Evolutionary conservation across 164 flowering plant species (phyloP), one percentile per base, ranked within the genome.

Genomic region (Akebia trifoliata): DNA sequence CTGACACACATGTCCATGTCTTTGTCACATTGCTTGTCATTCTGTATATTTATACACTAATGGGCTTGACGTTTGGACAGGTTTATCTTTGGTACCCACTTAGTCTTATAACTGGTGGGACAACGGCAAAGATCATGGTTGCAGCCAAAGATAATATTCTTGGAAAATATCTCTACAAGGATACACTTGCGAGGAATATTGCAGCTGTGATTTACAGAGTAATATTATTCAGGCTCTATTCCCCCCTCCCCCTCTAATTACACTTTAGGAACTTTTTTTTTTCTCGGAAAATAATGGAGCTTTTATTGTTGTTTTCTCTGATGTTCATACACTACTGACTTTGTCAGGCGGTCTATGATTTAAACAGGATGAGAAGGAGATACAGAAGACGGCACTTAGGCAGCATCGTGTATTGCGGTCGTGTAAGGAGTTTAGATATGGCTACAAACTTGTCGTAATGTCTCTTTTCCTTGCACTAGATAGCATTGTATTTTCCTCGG

Each of bases 41-140:
- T 17, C 6, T n/a, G 22, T 4, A 14, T 50, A 21, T 57, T 18
- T 34, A 10, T 32, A 11, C 17, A 8, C 32, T 55, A 14, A 45
- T 56, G 37, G 10, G 18, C 20, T 59, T 60, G 49, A 46, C 18
- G n/a, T 32, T 62, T 38, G 45, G 50, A 49, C 80, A 92, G 98
- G 95, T 86, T 54, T 78, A 83, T 62, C 78, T 86, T 37, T 89
- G 96, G 98, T 87, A 92, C 66, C 98, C 98, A 6, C 85, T 89
- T 24, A 93, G 81, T 74, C 39, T 93, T 25, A 74, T 89, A 47
- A 74, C 90, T 0, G 98, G 97, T 40, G 98, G 97, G 15, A 85
- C 98, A 8, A 93, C 98, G 18, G 97, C 97, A 12, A 89, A 93
- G 66, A 84, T 89, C 61, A 85, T 92, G 97, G 88, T 92, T 53